Conservation (phyloP, 306 rosid genomes). For the Lathyrus aphaca region DNA sequence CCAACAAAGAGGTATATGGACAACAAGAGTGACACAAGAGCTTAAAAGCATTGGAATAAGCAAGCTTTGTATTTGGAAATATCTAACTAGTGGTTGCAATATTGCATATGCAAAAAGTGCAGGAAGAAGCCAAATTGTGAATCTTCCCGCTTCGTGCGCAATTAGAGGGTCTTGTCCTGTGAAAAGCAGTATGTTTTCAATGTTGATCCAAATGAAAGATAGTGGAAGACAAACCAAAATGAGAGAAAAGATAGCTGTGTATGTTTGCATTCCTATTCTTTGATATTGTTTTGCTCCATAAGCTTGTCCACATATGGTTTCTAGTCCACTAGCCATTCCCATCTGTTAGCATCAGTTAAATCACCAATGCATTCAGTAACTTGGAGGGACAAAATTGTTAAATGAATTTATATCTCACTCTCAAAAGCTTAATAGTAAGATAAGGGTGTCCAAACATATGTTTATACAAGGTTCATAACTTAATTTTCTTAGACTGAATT, state of each 20-base stretch:
- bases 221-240: constrained; percentile 59
- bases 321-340: constrained; percentile 73
- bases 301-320: constrained; percentile 71
- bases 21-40: constrained; percentile 48
- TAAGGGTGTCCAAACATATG: not conserved
- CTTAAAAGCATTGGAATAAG: constrained; percentile 63
- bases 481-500: not conserved
- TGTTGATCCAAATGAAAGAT: constrained; percentile 59
- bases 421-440: not conserved
- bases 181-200: constrained; percentile 56
- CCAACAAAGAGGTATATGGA: constrained; percentile 78
- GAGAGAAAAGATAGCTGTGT: constrained; percentile 68
- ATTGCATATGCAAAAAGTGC: constrained; percentile 68
- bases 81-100: constrained; percentile 65
- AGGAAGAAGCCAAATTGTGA: constrained; percentile 67
- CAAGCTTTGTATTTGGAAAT: constrained; percentile 73
- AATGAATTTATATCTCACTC: not conserved
- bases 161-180: constrained; percentile 83
- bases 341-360: constrained; percentile 31
- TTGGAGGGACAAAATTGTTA: not conserved
- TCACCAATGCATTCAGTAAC: not conserved
- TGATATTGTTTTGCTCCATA: constrained; percentile 66
- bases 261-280: constrained; percentile 55
- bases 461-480: not conserved
- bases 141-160: constrained; percentile 67